phyloP scores from a whole-genome alignment of 768 basidiomycete genomes.

The Tricholoma flavovirens region DNA sequence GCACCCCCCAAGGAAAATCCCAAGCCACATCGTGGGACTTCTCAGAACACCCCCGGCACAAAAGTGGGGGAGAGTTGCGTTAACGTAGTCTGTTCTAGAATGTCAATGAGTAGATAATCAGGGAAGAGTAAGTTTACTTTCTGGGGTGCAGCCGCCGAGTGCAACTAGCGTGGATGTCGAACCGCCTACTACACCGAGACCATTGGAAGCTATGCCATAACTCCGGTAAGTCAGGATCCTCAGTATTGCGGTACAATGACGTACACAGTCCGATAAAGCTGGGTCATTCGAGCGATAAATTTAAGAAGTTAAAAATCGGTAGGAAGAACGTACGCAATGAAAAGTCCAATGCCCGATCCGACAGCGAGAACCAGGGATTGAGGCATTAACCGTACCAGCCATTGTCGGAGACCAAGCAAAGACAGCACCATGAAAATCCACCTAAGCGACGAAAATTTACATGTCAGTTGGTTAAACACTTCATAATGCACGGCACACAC shows the following conservation, averaged over 20 bases:
- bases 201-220: constrained; percentile 43
- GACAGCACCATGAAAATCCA: too few relatives aligned
- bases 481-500: constrained; percentile 29
- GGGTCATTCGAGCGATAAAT: constrained; percentile 9
- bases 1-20: constrained; percentile 78
- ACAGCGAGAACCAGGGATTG: constrained; percentile 81
- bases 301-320: not conserved
- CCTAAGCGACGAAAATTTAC: not conserved
- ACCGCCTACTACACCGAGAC: constrained; percentile 74
- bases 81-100: constrained; percentile 34
- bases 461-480: not conserved
- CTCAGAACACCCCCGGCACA: constrained; percentile 62
- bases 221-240: not conserved
- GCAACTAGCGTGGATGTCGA: constrained; percentile 64
- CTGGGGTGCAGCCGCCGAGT: constrained; percentile 65
- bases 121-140: constrained; percentile 27
- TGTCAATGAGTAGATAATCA: not conserved
- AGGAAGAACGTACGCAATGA: constrained; percentile 63
- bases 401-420: constrained; percentile 49
- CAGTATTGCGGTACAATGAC: constrained; percentile 10
- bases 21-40: constrained; percentile 82
- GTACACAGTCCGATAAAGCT: constrained; percentile 74
- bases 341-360: constrained; percentile 83
- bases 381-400: constrained; percentile 85
- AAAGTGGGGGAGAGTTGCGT: constrained; percentile 44